phyloP scores from a whole-genome alignment of 2,329 filamentous ascomycete genomes.

The Trichoderma breve region DNA sequence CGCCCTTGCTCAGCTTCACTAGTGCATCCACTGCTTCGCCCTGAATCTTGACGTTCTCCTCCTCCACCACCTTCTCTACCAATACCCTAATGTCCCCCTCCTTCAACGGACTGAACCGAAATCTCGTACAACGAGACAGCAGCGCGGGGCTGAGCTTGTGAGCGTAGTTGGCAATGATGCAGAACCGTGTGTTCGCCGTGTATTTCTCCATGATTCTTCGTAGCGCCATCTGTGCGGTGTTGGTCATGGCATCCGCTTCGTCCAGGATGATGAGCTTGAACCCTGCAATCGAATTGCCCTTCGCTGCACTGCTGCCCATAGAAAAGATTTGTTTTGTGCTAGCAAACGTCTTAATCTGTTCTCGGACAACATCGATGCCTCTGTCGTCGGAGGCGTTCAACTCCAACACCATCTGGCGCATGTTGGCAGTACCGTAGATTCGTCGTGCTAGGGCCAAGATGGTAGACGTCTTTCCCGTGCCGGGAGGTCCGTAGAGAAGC shows the following conservation, averaged over 20 bases:
- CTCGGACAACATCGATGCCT: slow-evolving; percentile 95
- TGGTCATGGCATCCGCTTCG: slow-evolving; percentile 99
- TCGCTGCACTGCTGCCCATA: slow-evolving; percentile 52
- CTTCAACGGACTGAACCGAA: slow-evolving; percentile 91
- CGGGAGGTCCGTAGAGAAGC: slow-evolving; percentile 92
- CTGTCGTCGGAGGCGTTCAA: slow-evolving; percentile 96
- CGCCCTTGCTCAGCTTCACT: slow-evolving; percentile 84
- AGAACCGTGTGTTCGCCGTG: slow-evolving; percentile 95
- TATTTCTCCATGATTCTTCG: slow-evolving; percentile 99
- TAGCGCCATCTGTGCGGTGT: slow-evolving; percentile 95
- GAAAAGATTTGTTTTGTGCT: slow-evolving; percentile 96
- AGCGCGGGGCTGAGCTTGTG: slow-evolving; percentile 95
- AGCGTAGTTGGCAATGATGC: slow-evolving; percentile 98
- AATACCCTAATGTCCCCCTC: slow-evolving; percentile 79
- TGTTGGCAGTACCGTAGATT: slow-evolving; percentile 88
- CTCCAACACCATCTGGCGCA: slow-evolving; percentile 98
- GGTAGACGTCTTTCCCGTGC: slow-evolving; percentile 96
- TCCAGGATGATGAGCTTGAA: slow-evolving; percentile 98
- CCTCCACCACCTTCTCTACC: slow-evolving; percentile 85
- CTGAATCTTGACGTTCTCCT: slow-evolving; percentile 82
- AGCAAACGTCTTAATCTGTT: slow-evolving; percentile 99
- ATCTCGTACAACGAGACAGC: slow-evolving; percentile 88
- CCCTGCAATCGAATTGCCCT: slow-evolving; percentile 56
- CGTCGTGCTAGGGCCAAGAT: slow-evolving; percentile 87
- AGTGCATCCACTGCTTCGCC: slow-evolving; percentile 78